Evolutionary conservation across 257 asterid genomes (phyloP).

Genomic region (Rauvolfia tetraphylla): DNA sequence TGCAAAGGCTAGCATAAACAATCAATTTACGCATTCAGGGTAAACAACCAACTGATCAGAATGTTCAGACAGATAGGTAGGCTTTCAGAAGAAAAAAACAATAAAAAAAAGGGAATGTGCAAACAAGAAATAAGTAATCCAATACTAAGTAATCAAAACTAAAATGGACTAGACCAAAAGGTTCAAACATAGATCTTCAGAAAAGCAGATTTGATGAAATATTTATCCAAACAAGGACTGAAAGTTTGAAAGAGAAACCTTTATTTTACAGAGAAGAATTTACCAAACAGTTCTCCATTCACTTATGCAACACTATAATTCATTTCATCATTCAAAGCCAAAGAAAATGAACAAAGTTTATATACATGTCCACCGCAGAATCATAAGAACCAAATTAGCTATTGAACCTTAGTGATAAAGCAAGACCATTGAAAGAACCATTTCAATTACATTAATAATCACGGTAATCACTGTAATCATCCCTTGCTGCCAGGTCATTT

Average conservation of each 20-base stretch:
- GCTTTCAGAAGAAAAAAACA: too few relatives aligned
- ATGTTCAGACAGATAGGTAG: too few relatives aligned
- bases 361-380: slow-evolving; percentile 25
- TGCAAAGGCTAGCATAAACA: neutral
- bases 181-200: neutral
- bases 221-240: neutral
- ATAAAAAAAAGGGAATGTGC: too few relatives aligned
- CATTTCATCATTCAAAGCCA: slow-evolving; percentile 16
- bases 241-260: neutral
- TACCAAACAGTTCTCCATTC: neutral
- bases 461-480: slow-evolving; percentile 51
- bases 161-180: neutral
- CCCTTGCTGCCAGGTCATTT: slow-evolving; percentile 44
- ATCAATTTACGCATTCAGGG: neutral
- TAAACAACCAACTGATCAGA: neutral
- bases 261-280: neutral
- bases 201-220: neutral
- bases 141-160: neutral
- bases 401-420: slow-evolving; percentile 7
- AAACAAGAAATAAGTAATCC: neutral
- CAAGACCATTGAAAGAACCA: neutral
- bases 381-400: slow-evolving; percentile 19
- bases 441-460: slow-evolving; percentile 41
- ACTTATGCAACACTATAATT: neutral
- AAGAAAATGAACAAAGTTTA: slow-evolving; percentile 21